phyloP scores from a whole-genome alignment of 1,139 yeast genomes.

The Geotrichum macrosporum region DNA sequence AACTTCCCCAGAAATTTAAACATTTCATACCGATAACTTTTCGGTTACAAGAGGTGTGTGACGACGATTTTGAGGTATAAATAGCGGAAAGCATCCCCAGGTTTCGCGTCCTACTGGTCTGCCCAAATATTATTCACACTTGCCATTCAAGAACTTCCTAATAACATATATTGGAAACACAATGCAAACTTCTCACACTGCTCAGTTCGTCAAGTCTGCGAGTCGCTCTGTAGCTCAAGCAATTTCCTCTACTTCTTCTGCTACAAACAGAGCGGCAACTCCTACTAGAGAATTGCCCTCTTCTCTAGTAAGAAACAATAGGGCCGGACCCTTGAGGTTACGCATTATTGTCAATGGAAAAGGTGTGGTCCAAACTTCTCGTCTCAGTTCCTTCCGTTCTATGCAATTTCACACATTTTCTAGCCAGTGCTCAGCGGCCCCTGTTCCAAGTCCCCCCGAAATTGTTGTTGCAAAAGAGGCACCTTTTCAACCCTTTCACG shows the following conservation, averaged over 20 bases:
- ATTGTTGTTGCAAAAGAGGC: no score
- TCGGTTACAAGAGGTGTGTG: background rate
- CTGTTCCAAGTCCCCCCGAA: no score
- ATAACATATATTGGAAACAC: no score
- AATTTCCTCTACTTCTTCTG: constrained; percentile 2
- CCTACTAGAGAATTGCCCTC: no score
- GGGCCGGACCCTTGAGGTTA: constrained; percentile 6
- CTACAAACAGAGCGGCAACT: constrained; percentile 31
- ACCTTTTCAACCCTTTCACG: background rate
- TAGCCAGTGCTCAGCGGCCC: no score
- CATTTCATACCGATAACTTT: background rate
- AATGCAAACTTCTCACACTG: constrained; percentile 1
- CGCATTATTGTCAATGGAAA: constrained; percentile 14
- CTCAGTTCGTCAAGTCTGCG: background rate
- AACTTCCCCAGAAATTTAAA: no score
- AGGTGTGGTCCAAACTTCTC: constrained; percentile 11
- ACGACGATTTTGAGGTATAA: no score
- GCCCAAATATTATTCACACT: background rate
- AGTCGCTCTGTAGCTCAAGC: background rate
- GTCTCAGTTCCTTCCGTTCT: background rate
- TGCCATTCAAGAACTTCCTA: background rate
- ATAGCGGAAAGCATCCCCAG: constrained; percentile 2
- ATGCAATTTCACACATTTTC: background rate
- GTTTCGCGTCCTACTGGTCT: background rate
- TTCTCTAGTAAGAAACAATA: no score